These are phyloP conservation scores for slime mould (Dictyostelium discoideum) DNA, from an alignment of 78 protist genomes.

Conservation along the genomic window DNA sequence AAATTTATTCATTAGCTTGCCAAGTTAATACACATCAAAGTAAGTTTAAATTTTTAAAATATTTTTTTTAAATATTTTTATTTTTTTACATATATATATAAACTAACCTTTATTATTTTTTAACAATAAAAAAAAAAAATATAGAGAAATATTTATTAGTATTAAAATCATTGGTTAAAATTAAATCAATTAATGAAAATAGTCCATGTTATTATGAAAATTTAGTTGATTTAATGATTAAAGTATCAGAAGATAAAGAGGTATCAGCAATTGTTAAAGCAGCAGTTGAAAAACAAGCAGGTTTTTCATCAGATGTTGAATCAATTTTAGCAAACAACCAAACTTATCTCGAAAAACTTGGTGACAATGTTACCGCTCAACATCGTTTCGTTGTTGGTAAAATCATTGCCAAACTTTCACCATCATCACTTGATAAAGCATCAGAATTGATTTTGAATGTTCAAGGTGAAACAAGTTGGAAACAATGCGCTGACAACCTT, in stretches of 20 bases:
- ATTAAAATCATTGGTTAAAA: constrained; percentile 29
- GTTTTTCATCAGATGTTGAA: not conserved
- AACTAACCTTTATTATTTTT: too few species aligned
- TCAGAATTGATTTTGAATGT: constrained; percentile 11
- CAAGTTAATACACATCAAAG: constrained; percentile 4
- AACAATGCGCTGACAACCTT: constrained; percentile 2
- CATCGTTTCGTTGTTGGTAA: constrained; percentile 42
- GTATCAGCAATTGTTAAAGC: not conserved
- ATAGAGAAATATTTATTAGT: constrained; percentile 11
- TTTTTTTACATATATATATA: too few species aligned
- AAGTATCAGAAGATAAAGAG: not conserved
- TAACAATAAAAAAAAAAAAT: too few species aligned
- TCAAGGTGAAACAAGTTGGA: constrained; percentile 10
- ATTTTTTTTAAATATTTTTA: not conserved
- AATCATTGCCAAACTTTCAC: not conserved
- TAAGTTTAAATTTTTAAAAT: not conserved
- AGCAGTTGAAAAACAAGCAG: not conserved
- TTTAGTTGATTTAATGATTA: not conserved
- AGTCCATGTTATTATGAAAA: not conserved
- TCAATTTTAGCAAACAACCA: not conserved
- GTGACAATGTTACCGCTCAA: not conserved
- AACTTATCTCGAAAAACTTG: not conserved
- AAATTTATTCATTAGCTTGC: constrained; percentile 33
- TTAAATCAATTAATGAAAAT: not conserved
- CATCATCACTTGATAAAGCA: constrained; percentile 1